These are phyloP conservation scores for Aspergillus proliferans DNA, from an alignment of 2,329 filamentous ascomycete genomes.

Conservation along the genomic window DNA sequence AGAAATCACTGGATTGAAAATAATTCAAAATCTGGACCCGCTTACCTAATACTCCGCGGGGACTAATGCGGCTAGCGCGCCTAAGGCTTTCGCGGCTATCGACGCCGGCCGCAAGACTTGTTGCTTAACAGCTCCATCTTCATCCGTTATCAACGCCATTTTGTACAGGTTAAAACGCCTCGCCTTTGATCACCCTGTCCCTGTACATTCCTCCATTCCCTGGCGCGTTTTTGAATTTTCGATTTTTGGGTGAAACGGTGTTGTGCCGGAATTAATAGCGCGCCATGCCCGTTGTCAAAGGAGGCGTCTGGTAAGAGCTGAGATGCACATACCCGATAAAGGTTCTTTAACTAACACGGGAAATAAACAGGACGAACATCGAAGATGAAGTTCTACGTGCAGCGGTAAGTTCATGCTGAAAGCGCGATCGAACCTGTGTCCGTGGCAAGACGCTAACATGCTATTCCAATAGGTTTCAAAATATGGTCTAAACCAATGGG, in stretches of 20 bases:
- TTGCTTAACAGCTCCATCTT: conserved; percentile 6
- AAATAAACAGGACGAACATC: conserved; percentile 52
- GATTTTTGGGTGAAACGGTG: not conserved
- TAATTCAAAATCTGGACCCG: conserved; percentile 23
- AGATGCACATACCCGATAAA: not conserved
- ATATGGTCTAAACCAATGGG: conserved; percentile 96
- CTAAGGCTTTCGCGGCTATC: conserved; percentile 21
- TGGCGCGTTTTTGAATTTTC: not conserved
- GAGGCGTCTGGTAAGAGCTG: conserved; percentile 52
- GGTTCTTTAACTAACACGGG: not conserved
- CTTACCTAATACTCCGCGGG: conserved; percentile 26
- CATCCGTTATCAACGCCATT: conserved; percentile 11
- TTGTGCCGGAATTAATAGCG: conserved; percentile 10
- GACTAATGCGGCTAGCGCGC: conserved; percentile 21
- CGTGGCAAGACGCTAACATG: not conserved
- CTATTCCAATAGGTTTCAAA: conserved; percentile 58
- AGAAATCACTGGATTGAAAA: not conserved
- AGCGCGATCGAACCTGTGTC: not conserved
- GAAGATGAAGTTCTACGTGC: conserved; percentile 97
- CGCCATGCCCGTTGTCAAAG: conserved; percentile 60
- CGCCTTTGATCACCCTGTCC: not conserved
- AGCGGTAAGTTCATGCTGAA: conserved; percentile 45
- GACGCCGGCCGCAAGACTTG: conserved; percentile 7
- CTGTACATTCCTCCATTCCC: too few species aligned
- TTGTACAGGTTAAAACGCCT: not conserved